phyloP scores from a whole-genome alignment of 73 alveolate genomes.

The Paramecium tetraurelia region DNA sequence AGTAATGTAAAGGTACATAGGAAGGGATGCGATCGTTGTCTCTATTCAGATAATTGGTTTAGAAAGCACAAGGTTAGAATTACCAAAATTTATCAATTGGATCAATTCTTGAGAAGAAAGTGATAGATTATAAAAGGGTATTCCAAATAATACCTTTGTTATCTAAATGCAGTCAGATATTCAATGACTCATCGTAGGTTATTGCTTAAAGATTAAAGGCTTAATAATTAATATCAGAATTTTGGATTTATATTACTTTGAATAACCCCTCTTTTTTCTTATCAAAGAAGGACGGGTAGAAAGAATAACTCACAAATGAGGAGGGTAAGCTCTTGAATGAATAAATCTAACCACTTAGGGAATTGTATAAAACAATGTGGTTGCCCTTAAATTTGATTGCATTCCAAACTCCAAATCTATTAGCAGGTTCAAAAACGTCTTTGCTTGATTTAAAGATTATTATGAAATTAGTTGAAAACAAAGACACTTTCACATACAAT shows the following conservation, averaged over 20 bases:
- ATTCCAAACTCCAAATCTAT: not conserved
- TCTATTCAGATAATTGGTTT: not conserved
- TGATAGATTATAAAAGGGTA: conserved; percentile 2
- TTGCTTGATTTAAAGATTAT: not conserved
- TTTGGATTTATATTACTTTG: not conserved
- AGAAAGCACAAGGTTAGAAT: conserved; percentile 23
- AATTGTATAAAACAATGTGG: not conserved
- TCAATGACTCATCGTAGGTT: not conserved
- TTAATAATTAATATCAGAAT: not conserved
- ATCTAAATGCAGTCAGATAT: conserved; percentile 17
- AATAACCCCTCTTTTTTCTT: conserved; percentile 15
- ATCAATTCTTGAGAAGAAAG: conserved; percentile 25
- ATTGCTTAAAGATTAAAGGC: not conserved
- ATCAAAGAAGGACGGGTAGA: not conserved
- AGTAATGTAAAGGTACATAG: conserved; percentile 8
- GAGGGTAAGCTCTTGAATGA: not conserved
- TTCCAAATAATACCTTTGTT: conserved; percentile 14
- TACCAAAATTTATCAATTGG: conserved; percentile 37
- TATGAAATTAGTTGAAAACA: not conserved
- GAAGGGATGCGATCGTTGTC: conserved; percentile 10
- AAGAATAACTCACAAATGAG: not conserved
- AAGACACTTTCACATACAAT: not conserved
- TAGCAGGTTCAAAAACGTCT: not conserved
- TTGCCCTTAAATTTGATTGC: not conserved
- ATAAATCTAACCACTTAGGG: not conserved